Percentiles rank a stretch among this genome's conserved stretches.
Conservation (phyloP, 2,329 filamentous ascomycete species). For the Tolypocladium inflatum region DNA sequence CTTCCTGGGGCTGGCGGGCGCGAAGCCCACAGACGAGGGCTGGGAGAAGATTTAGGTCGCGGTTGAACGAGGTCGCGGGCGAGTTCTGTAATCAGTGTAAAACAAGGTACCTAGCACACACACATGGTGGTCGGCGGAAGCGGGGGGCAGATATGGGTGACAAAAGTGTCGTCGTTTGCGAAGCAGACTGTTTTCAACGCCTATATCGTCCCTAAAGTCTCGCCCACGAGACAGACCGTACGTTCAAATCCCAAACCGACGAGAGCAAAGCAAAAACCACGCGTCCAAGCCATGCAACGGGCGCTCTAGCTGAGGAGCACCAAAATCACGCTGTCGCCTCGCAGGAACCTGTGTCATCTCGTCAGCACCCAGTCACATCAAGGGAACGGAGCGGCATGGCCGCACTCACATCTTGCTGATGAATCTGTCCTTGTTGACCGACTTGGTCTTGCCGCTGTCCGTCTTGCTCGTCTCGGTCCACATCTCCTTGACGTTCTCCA, state of each 20-base stretch:
- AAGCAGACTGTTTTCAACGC: conserved; percentile 24
- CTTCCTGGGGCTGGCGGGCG: conserved; percentile 64
- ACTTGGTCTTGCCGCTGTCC: conserved; percentile 70
- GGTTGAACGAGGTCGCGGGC: neutral
- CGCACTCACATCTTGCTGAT: conserved; percentile 84
- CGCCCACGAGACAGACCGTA: conserved; percentile 15
- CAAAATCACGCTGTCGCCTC: conserved; percentile 81
- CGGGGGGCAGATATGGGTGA: conserved; percentile 6
- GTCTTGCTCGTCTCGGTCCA: conserved; percentile 74
- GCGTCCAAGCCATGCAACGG: neutral
- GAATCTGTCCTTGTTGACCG: conserved; percentile 93
- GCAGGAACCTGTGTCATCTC: conserved; percentile 56
- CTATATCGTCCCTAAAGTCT: conserved; percentile 24
- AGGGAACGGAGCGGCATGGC: neutral
- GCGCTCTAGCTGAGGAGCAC: conserved; percentile 61
- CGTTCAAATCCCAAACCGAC: conserved; percentile 10
- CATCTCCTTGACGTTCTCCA: conserved; percentile 94
- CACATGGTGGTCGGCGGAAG: neutral
- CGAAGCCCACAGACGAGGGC: neutral
- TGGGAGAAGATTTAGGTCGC: neutral
- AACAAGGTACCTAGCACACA: neutral
- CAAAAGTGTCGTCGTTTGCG: neutral
- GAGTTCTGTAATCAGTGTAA: conserved; percentile 2
- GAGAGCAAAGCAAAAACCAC: conserved; percentile 1
- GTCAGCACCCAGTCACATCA: neutral